Evolutionary conservation across 1,139 yeast genomes (phyloP).

Genomic region (Yamadazyma spencermartinsiae): DNA sequence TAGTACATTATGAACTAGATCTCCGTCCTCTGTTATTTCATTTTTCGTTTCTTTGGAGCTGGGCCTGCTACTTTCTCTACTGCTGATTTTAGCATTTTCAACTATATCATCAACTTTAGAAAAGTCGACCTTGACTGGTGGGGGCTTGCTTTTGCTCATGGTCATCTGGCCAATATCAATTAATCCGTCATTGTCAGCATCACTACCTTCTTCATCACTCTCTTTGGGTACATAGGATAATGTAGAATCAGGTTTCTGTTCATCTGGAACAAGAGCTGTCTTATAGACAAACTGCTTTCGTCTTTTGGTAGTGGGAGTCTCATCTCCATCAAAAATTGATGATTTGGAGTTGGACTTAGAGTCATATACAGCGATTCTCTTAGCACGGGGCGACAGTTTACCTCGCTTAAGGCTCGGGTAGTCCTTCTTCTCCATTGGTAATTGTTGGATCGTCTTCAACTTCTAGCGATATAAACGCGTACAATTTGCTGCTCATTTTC

Average conservation of each 20-base stretch:
- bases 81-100: too few relatives aligned
- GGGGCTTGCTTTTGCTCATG: conserved; percentile 2
- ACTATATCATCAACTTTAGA: conserved; percentile 3
- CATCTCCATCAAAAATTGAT: neutral
- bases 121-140: neutral
- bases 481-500: too few relatives aligned
- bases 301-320: neutral
- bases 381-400: neutral
- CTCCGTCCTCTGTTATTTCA: too few relatives aligned
- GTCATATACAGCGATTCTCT: neutral
- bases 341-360: neutral
- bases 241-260: too few relatives aligned
- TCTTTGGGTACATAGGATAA: conserved; percentile 6
- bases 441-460: too few relatives aligned
- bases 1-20: neutral
- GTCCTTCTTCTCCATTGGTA: conserved; percentile 1
- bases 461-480: too few relatives aligned
- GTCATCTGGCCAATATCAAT: conserved; percentile 7
- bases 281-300: neutral
- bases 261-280: neutral
- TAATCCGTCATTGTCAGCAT: conserved; percentile 12
- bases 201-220: conserved; percentile 18
- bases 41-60: too few relatives aligned
- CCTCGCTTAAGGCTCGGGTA: neutral
- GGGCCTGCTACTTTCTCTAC: too few relatives aligned